Evolutionary conservation across 2,329 filamentous ascomycete species (phyloP).

Genomic region (Thielaviopsis ethacetica): DNA sequence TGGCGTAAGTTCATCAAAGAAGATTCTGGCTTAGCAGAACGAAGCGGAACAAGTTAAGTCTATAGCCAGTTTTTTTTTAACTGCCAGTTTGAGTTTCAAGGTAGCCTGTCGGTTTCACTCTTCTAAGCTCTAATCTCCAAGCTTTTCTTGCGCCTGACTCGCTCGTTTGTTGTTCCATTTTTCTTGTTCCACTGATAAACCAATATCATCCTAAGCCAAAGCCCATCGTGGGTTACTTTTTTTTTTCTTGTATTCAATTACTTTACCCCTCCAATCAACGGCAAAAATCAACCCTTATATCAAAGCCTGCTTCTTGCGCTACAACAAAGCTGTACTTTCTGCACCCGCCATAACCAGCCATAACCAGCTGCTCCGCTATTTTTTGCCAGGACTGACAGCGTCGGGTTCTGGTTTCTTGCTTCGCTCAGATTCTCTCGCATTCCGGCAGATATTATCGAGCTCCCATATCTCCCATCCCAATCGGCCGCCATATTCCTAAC

Average conservation of each 20-base stretch:
- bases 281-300: neutral
- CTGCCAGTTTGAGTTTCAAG: too few species aligned
- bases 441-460: neutral
- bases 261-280: neutral
- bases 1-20: neutral
- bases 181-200: neutral
- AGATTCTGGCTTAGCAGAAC: neutral
- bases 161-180: neutral
- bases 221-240: neutral
- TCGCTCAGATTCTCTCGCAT: neutral
- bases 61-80: neutral
- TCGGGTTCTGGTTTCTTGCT: neutral
- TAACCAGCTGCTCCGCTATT: neutral
- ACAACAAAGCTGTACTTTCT: neutral
- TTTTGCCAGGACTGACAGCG: neutral
- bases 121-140: too few species aligned
- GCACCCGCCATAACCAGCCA: neutral
- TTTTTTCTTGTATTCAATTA: neutral
- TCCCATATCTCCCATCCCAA: neutral
- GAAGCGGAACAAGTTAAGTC: neutral
- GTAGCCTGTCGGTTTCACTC: too few species aligned
- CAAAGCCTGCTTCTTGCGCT: neutral
- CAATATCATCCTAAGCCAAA: neutral
- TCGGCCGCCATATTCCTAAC: neutral
- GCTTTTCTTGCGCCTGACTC: conserved; percentile 1